A percentile compares a stretch with the other conserved stretches of the same genome.
phyloP scores from a whole-genome alignment of 495 filamentous ascomycete genomes.

The Neurospora terricola region DNA sequence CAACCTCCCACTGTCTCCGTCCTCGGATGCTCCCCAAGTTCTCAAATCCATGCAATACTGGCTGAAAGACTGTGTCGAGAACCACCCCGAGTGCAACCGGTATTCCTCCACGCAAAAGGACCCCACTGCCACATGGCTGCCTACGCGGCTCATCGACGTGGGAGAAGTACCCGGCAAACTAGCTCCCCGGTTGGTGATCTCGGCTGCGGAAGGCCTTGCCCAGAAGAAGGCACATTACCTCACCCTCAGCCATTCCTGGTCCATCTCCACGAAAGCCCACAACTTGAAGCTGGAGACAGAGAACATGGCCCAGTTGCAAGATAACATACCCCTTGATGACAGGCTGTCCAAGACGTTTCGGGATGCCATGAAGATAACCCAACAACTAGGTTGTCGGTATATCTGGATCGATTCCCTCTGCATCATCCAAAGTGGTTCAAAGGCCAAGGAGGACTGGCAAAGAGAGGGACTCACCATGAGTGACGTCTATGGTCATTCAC shows the following conservation, averaged over 20 bases:
- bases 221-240: background rate
- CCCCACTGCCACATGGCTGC: background rate
- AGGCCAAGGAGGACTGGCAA: constrained; percentile 2
- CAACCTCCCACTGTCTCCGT: background rate
- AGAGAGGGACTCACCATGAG: constrained; percentile 6
- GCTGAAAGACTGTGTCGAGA: background rate
- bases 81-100: background rate
- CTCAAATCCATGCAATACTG: background rate
- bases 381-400: background rate
- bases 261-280: background rate
- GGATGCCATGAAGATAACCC: background rate
- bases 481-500: background rate
- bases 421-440: constrained; percentile 1
- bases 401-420: background rate
- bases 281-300: background rate
- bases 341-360: background rate
- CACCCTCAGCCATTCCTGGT: background rate
- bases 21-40: background rate
- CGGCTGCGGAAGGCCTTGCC: background rate
- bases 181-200: background rate
- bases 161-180: background rate
- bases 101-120: background rate
- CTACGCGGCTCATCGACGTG: background rate
- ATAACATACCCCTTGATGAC: background rate
- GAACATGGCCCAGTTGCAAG: background rate